Evolutionary conservation across 2,329 filamentous ascomycete genomes (phyloP), one percentile per base, ranked within the genome.

Genomic region (Colletotrichum tofieldiae): DNA sequence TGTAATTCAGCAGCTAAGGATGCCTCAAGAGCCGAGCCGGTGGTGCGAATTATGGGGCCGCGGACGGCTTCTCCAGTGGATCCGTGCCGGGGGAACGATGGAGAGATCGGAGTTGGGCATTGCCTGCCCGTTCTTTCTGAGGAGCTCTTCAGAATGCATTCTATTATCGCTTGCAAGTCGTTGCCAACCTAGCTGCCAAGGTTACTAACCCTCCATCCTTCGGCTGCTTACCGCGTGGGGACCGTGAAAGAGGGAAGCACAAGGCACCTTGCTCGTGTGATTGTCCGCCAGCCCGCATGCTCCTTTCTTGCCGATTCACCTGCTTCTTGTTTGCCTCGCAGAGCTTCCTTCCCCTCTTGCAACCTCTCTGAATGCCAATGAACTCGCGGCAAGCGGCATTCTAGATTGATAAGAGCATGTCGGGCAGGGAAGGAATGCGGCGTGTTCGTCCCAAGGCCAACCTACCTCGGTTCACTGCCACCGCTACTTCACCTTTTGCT

Each of bases 11-110:
- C 37, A 43, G 52, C 35, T 45, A 58, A 58, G 23, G 35, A 35
- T 26, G 35, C 39, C 56, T 54, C 29, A 51, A 52, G 59, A n/a
- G 55, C 67, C 62, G 45, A 70, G 51, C 62, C 45, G 23, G 47
- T 56, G 49, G 47, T 61, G 68, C 16, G 49, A 56, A 43, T 26
- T 61, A 32, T 41, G 51, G 47, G 29, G 35, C 55, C 20, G 58
- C 43, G 6, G 20, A 60, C 20, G 20, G 32, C 45, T 56, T 58
- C 26, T 35, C 16, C 35, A 65, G 41, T n/a, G 68, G 51, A 62
- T 56, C 41, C 49, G 41, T 58, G 18, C 26, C 37, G 26, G 11
- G 39, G 39, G 39, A 14, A 14, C 29, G 26, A 29, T 12, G 39
- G 35, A 29, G 32, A 56, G 49, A 29, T 62, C 26, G 16, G 41